Evolutionary conservation across 257 asterid genomes (phyloP).

Genomic region (Solanum neorickii): DNA sequence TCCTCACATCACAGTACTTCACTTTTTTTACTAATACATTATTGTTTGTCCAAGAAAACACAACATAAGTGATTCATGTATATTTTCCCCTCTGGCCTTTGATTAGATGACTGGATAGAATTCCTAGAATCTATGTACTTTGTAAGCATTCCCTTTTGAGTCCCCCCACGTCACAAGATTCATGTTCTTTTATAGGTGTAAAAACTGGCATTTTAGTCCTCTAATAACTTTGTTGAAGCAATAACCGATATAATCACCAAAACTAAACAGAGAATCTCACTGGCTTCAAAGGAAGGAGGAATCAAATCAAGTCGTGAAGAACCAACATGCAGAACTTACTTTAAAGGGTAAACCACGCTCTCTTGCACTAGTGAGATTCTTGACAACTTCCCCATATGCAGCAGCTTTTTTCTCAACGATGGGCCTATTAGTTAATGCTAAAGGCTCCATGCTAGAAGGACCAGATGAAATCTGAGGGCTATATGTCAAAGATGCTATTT

Average conservation of each 20-base stretch:
- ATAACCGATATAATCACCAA: neutral
- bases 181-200: neutral
- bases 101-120: neutral
- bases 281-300: neutral
- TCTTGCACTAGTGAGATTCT: slow-evolving; percentile 73
- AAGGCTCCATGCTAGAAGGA: slow-evolving; percentile 45
- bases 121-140: neutral
- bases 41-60: neutral
- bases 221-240: neutral
- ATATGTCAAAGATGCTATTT: slow-evolving; percentile 45
- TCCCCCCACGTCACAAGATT: neutral
- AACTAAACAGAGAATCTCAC: neutral
- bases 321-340: slow-evolving; percentile 23
- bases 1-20: neutral
- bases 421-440: slow-evolving; percentile 48
- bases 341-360: slow-evolving; percentile 63
- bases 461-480: slow-evolving; percentile 51
- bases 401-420: slow-evolving; percentile 66
- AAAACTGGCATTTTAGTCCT: neutral
- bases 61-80: neutral
- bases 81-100: neutral
- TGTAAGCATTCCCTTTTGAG: neutral
- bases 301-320: neutral
- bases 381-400: slow-evolving; percentile 76
- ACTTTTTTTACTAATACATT: neutral